phyloP scores from a whole-genome alignment of 2,329 filamentous ascomycete genomes.

The Pseudogymnoascus sp. region DNA sequence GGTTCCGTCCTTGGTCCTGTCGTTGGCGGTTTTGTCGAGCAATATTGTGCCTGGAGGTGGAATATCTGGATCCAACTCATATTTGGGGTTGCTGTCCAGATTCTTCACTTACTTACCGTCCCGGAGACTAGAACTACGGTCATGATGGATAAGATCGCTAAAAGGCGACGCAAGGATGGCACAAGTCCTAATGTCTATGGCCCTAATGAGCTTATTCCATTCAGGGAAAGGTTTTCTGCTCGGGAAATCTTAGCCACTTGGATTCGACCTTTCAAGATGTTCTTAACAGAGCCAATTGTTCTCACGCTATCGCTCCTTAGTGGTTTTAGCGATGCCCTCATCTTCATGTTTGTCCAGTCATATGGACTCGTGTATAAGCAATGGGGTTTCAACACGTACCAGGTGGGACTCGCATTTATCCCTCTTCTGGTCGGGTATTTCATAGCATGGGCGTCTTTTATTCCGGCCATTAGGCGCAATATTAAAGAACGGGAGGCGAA shows the following conservation, averaged over 20 bases:
- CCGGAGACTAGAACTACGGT: conserved; percentile 73
- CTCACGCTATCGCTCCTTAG: conserved; percentile 61
- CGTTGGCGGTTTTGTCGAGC: conserved; percentile 68
- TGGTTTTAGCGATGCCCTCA: conserved; percentile 67
- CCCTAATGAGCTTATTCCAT: conserved; percentile 62
- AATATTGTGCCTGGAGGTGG: conserved; percentile 64
- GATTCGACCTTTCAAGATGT: conserved; percentile 64
- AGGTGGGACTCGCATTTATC: conserved; percentile 55
- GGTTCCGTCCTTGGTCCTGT: conserved; percentile 72
- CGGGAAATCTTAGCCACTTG: conserved; percentile 51
- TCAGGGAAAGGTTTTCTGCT: conserved; percentile 50
- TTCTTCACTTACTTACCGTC: conserved; percentile 60
- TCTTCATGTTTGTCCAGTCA: conserved; percentile 71
- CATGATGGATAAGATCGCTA: conserved; percentile 73
- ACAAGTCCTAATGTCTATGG: conserved; percentile 54
- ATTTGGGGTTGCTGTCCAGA: conserved; percentile 62
- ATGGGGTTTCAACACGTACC: conserved; percentile 54
- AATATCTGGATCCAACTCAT: conserved; percentile 82
- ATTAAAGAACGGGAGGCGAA: conserved; percentile 43
- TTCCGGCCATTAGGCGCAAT: conserved; percentile 50
- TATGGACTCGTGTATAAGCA: conserved; percentile 62
- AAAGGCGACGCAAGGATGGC: conserved; percentile 59
- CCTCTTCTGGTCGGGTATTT: conserved; percentile 62
- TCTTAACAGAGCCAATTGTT: conserved; percentile 68
- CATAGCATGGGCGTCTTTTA: conserved; percentile 52